These are phyloP conservation scores for Bidens hawaiensis DNA, from an alignment of 140 eudicot species.

Conservation along the genomic window DNA sequence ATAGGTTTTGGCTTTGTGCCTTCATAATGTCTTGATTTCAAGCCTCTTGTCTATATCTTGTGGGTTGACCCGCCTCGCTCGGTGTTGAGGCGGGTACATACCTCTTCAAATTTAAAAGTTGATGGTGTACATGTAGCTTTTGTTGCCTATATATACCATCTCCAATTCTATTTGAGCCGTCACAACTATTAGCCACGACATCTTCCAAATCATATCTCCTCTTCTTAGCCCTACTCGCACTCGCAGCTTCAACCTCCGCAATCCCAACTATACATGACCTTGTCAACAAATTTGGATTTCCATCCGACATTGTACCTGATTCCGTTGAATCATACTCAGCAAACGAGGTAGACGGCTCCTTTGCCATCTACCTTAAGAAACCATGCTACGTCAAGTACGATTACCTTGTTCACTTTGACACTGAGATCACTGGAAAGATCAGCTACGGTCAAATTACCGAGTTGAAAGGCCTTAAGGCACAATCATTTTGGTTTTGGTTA, in stretches of 20 bases:
- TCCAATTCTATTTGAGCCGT: background rate
- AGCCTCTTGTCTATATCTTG: no score
- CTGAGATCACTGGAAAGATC: background rate
- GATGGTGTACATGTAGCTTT: no score
- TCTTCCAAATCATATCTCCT: conserved; percentile 2
- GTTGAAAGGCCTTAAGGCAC: background rate
- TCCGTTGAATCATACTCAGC: conserved; percentile 41
- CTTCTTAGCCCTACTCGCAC: background rate
- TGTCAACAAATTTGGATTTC: conserved; percentile 56
- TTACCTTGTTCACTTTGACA: background rate
- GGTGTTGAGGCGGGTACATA: no score
- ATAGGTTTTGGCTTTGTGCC: no score
- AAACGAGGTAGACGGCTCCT: conserved; percentile 26
- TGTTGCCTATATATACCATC: conserved; percentile 9
- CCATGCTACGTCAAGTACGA: background rate
- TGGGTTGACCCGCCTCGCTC: no score
- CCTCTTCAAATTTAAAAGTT: no score
- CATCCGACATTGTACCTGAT: conserved; percentile 59
- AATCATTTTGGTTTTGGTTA: conserved; percentile 45
- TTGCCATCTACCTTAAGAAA: background rate
- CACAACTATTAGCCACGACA: background rate
- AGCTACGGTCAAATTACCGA: background rate
- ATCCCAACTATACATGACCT: conserved; percentile 42
- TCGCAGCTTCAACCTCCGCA: background rate
- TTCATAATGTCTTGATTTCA: no score